Base-by-base conservation (phyloP, 768 basidiomycete genomes). In the Rhizopogon vulgaris region DNA sequence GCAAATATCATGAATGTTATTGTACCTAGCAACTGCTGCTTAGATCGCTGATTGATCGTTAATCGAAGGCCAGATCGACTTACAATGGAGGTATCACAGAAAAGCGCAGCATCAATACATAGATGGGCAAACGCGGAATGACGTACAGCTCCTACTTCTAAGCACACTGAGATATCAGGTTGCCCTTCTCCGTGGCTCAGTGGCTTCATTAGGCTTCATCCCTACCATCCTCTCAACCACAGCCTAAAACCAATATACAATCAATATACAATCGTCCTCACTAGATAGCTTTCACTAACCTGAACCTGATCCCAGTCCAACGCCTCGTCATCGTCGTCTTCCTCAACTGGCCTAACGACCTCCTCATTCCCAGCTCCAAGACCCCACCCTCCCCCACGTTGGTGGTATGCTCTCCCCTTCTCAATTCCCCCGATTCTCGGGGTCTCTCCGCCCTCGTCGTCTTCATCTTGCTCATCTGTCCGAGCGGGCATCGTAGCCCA, bases 271-370 rank as follows among this genome's bases (percentile, higher is more conserved):
- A 24, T 10, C 22, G 14, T 46, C 2, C 4, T 30, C 36, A 25
- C 48, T 32, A 42, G 34, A 45, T 4, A 40, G 22, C 24, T 17
- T 14, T 3, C 4, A 36, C 61, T 52, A 53, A 80, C 84, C 75
- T 88, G 84, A 38, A 79, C 80, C 62, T 86, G 78, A 58, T 85
- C 85, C 83, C 82, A 85, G 53, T 85, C 82, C 59, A 80, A 63
- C 9, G 71, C 63, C 46, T 82, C 83, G 22, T 85, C 84, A 6
- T 85, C 83, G 34, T 85, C 84, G 5, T 84, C 84, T 3, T 78
- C 83, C 17, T 79, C 80, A 18, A 67, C 69, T 18, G 70, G 68
- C 59, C 72, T 78, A 14, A 58, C 66, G 18, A 58, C 63, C 46
- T 79, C 81, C 49, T 79, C 78, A 53, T 79, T 73, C 25, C 80